A percentile compares a stretch with the other conserved stretches of the same genome.
Evolutionary conservation across 75 land plant species (phyloP).

Genomic region (Selaginella moellendorffii): DNA sequence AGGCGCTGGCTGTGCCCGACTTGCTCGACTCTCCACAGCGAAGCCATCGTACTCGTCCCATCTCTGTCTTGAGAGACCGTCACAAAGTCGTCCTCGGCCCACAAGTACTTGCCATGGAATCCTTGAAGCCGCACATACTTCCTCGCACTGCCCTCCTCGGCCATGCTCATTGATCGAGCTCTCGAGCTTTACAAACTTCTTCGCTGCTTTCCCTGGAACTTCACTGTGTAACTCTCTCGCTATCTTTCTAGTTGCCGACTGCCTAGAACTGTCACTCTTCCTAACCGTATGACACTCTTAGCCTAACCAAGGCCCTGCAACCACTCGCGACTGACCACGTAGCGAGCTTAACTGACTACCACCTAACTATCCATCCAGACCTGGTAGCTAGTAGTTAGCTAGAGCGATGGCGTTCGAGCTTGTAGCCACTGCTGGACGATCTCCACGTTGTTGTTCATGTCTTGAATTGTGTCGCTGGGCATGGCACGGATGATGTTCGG

Average conservation of each 20-base stretch:
- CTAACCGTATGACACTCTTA: background rate
- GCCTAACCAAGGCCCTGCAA: background rate
- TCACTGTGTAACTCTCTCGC: too few species aligned
- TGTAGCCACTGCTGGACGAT: conserved; percentile 51
- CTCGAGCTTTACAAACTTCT: too few species aligned
- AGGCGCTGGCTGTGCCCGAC: background rate
- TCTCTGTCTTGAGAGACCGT: conserved; percentile 5
- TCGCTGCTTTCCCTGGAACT: too few species aligned
- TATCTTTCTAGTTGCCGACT: too few species aligned
- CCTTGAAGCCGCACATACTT: conserved; percentile 1
- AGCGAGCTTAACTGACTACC: background rate
- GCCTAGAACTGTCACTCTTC: background rate
- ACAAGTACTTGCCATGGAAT: background rate
- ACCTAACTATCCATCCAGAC: background rate
- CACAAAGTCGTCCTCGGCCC: background rate
- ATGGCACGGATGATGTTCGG: conserved; percentile 50
- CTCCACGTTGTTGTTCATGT: conserved; percentile 55
- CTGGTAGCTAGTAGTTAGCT: background rate
- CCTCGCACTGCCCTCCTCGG: background rate
- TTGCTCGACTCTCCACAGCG: background rate
- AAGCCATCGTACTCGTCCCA: background rate
- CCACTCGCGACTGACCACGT: background rate
- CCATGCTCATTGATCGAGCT: too few species aligned
- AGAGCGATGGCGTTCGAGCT: too few species aligned
- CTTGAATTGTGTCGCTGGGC: conserved; percentile 58